A percentile compares a stretch with the other conserved stretches of the same genome.
These are phyloP conservation scores for Suhomyces atakaporum DNA, from an alignment of 1,139 yeast species.

Conservation along the genomic window DNA sequence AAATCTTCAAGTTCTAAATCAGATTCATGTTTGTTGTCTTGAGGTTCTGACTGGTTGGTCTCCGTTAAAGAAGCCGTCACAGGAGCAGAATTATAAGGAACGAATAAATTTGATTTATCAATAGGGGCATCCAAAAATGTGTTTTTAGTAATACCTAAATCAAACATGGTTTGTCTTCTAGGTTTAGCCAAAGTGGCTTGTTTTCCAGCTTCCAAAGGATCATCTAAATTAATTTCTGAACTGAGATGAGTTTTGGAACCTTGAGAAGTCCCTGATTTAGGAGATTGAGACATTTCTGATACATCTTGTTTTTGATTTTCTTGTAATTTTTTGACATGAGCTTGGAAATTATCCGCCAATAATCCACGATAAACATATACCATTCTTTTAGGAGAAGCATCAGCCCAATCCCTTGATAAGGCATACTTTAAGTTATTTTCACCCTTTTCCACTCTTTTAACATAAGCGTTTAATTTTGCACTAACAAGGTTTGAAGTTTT, in stretches of 20 bases:
- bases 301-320: slow-evolving; percentile 33
- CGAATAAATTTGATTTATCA: slow-evolving; percentile 57
- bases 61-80: slow-evolving; percentile 64
- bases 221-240: slow-evolving; percentile 13
- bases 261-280: slow-evolving; percentile 9
- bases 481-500: slow-evolving; percentile 80
- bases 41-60: slow-evolving; percentile 6
- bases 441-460: slow-evolving; percentile 79
- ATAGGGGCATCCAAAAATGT: slow-evolving; percentile 51
- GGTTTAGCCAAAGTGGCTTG: slow-evolving; percentile 32
- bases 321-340: slow-evolving; percentile 63
- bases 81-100: slow-evolving; percentile 75
- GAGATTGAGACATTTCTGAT: slow-evolving; percentile 11
- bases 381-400: slow-evolving; percentile 85
- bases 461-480: slow-evolving; percentile 82
- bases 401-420: slow-evolving; percentile 84
- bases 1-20: slow-evolving; percentile 46
- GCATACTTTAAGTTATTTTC: slow-evolving; percentile 72
- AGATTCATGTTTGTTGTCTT: slow-evolving; percentile 19
- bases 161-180: slow-evolving; percentile 52
- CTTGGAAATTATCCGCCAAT: slow-evolving; percentile 67
- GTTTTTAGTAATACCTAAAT: slow-evolving; percentile 45
- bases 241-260: slow-evolving; percentile 1
- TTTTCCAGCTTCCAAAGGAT: slow-evolving; percentile 32
- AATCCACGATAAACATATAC: slow-evolving; percentile 81